Conservation (phyloP, 768 basidiomycete genomes). For the Suillus placidus region DNA sequence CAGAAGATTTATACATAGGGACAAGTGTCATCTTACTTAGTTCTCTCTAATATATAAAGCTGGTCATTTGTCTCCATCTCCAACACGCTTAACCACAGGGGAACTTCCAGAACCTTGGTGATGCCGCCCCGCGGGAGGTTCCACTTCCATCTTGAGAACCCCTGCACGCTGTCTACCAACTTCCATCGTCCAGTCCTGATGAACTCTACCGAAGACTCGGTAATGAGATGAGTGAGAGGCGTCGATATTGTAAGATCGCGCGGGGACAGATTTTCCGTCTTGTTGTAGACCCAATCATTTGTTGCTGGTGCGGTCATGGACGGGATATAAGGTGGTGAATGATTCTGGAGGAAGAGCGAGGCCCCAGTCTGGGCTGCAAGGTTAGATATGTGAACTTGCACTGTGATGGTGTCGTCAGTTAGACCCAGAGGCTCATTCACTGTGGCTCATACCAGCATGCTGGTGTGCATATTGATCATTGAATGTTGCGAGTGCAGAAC, state of each 20-base stretch:
- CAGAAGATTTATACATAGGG: background rate
- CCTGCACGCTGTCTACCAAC: conserved; percentile 44
- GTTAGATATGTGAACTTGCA: conserved; percentile 81
- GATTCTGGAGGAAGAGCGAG: conserved; percentile 79
- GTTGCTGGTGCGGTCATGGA: conserved; percentile 18
- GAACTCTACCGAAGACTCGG: conserved; percentile 41
- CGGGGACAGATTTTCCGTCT: conserved; percentile 67
- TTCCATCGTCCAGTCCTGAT: conserved; percentile 41
- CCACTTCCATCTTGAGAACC: conserved; percentile 46
- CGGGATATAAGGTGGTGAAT: conserved; percentile 55
- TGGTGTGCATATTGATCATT: conserved; percentile 51
- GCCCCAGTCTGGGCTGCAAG: conserved; percentile 90
- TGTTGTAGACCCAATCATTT: conserved; percentile 71
- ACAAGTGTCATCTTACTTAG: background rate
- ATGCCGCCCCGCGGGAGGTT: conserved; percentile 24
- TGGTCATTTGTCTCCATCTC: conserved; percentile 42
- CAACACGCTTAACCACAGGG: conserved; percentile 32
- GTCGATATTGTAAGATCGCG: conserved; percentile 40
- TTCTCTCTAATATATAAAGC: conserved; percentile 54
- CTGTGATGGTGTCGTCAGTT: conserved; percentile 28
- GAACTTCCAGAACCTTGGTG: conserved; percentile 25
- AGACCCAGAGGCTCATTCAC: background rate
- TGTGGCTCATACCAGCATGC: conserved; percentile 4
- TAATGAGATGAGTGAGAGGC: conserved; percentile 65
- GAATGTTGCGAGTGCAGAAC: conserved; percentile 64